Base-by-base conservation (phyloP, 2,329 filamentous ascomycete genomes). In the Fusarium sulawesiense region DNA sequence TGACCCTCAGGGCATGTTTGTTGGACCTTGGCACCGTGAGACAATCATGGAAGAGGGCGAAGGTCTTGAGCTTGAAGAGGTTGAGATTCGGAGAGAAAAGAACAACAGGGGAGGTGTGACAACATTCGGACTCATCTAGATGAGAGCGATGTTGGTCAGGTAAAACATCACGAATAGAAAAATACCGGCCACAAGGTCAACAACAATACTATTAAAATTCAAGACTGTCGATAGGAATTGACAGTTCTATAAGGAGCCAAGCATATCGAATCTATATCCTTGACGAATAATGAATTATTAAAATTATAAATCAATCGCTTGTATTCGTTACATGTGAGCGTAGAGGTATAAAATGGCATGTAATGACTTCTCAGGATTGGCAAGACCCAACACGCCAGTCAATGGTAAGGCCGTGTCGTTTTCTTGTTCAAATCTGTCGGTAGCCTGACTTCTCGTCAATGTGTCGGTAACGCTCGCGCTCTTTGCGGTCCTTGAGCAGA, bases 11-110 rank as follows among this genome's bases (percentile, higher is more conserved):
- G 93, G 93, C 60, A 91, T 97, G 87, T 97, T 97, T 80, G 85
- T 95, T 16, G 95, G 95, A 4, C 90, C 94, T 50, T 99, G 95
- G 95, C 93, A 98, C 80, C 86, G 92, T 29, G 86, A 91, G 54
- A 88, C 88, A 73, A 82, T 97, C 21, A 78, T 89, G 44, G 78
- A 74, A 4, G 77, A 78, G 20, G 78, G 75, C 1, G 64, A 74
- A 6, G 77, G 71, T 53, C 74, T 82, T 16, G 70, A 75, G 34
- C 66, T 83, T 30, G 81, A 83, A 56, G 80, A 82, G 72, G 68
- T 78, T 8, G 80, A 82, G 68, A 64, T 71, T 23, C 66, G 64
- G 20, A 72, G 79, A 50, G 68, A 64, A 29, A 70, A 71, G 37
- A 76, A 71, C 13, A 46, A 56, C 56, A 68, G 44, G 50, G 73